Evolutionary conservation across 2,329 filamentous ascomycete genomes (phyloP).

Genomic region (Aspergillus pseudoviridinutans): DNA sequence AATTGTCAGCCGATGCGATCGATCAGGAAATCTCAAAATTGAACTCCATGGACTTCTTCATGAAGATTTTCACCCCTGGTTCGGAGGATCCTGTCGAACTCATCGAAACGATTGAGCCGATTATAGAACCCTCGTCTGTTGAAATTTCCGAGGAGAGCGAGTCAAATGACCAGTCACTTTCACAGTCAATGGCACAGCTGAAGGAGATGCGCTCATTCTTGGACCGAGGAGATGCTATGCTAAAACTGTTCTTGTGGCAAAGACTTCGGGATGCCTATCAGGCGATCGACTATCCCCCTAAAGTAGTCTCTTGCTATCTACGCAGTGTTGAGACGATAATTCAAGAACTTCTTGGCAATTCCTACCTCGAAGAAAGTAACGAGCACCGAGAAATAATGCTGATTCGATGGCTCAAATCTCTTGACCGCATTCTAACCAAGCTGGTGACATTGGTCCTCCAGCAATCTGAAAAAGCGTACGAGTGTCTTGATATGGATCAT

Average conservation of each 20-base stretch:
- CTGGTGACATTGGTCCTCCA: slow-evolving; percentile 67
- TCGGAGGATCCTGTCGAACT: slow-evolving; percentile 75
- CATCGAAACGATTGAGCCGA: slow-evolving; percentile 88
- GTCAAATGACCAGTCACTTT: slow-evolving; percentile 22
- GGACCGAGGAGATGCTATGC: slow-evolving; percentile 71
- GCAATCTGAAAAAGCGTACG: slow-evolving; percentile 63
- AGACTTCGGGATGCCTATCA: slow-evolving; percentile 86
- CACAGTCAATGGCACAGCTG: slow-evolving; percentile 51
- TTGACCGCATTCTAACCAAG: slow-evolving; percentile 72
- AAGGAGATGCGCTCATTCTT: slow-evolving; percentile 84
- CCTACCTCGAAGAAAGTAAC: slow-evolving; percentile 52
- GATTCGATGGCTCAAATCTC: slow-evolving; percentile 70
- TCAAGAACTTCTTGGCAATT: slow-evolving; percentile 60
- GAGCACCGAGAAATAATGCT: slow-evolving; percentile 67
- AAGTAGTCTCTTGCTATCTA: slow-evolving; percentile 82
- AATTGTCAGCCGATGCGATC: slow-evolving; percentile 75
- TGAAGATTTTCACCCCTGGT: slow-evolving; percentile 81
- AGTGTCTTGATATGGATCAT: slow-evolving; percentile 78
- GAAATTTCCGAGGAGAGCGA: slow-evolving; percentile 21
- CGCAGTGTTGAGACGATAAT: slow-evolving; percentile 82
- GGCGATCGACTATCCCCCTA: slow-evolving; percentile 78
- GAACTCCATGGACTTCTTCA: slow-evolving; percentile 95
- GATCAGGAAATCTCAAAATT: slow-evolving; percentile 89
- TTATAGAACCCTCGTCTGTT: slow-evolving; percentile 64
- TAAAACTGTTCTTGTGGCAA: slow-evolving; percentile 85